Evolutionary conservation across 345 rosid genomes (phyloP), one percentile per base, ranked within the genome.

Genomic region (Lumnitzera racemosa): DNA sequence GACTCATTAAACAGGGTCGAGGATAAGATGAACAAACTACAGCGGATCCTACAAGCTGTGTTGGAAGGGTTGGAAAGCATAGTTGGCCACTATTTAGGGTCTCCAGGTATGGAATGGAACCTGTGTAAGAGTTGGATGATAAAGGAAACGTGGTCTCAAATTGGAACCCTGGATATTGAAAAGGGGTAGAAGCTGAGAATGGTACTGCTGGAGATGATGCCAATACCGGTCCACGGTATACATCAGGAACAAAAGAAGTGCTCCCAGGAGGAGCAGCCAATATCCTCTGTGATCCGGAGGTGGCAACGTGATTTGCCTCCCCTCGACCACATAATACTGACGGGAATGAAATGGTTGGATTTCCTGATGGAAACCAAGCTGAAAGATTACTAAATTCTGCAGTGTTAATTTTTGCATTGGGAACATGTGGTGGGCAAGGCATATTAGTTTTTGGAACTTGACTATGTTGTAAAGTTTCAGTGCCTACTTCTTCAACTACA

Each of bases 131-230:
- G 36, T 80, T 73, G 2, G 96, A 72, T 10, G 88, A 60, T 51
- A 92, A 66, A 48, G 96, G 81, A 55, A 81, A 94, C 47, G 63
- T 77, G 57, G 79, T 56, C 13, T 83, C 83, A 68, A 85, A 86
- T 47, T 95, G 80, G 56, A 85, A 79, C 57, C 64, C 69, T 0
- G 96, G 80, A 77, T 85, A 87, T 67, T 85, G 99, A 66, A 78
- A 92, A 23, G 84, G 67, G 13, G 82, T 49, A 49, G 97, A 64
- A 36, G 10, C 43, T 31, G 81, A 82, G 57, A 81, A 88, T 1
- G 99, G 72, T 48, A 83, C 61, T 0, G 96, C 96, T 12, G 96
- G 95, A 62, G 96, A 78, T 46, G 99, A 83, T 9, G 87, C 71
- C 60, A 94, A 64, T 23, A 90, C 86, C 0, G 96, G 77, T 17